A percentile compares a stretch with the other conserved stretches of the same genome.
These are phyloP conservation scores for Gryganskiella cystojenkinii DNA, from an alignment of 192 early-diverging fungal species.

Conservation along the genomic window DNA sequence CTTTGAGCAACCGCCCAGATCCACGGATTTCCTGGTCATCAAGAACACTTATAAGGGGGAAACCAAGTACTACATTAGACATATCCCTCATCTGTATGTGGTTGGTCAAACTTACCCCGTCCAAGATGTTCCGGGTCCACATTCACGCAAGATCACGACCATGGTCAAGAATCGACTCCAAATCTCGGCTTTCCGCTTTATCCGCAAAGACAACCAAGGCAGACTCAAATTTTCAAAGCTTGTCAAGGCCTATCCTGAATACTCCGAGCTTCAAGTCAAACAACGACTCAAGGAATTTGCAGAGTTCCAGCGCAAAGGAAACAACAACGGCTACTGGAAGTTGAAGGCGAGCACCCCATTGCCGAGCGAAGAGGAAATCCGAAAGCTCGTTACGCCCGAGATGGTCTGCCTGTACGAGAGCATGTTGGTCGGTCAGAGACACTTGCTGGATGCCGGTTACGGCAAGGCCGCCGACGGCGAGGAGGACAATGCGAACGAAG, in stretches of 20 bases:
- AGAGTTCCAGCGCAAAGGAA: conserved; percentile 88
- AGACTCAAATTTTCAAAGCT: conserved; percentile 83
- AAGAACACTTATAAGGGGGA: conserved; percentile 81
- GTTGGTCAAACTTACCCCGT: conserved; percentile 95
- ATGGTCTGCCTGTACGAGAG: conserved; percentile 96
- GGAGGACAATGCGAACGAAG: conserved; percentile 75
- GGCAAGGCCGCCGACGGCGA: conserved; percentile 65
- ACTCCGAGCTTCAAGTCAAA: conserved; percentile 86
- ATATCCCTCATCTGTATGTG: conserved; percentile 83
- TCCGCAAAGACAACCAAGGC: conserved; percentile 82
- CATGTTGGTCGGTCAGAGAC: conserved; percentile 92
- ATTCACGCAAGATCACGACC: conserved; percentile 91
- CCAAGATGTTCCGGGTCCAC: conserved; percentile 94
- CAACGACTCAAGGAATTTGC: conserved; percentile 97
- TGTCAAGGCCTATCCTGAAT: conserved; percentile 85
- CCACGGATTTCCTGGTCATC: conserved; percentile 90
- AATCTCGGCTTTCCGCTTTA: conserved; percentile 87
- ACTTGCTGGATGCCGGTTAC: conserved; percentile 92
- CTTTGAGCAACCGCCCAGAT: conserved; percentile 76
- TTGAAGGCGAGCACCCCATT: conserved; percentile 75
- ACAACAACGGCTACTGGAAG: conserved; percentile 93
- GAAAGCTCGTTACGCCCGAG: conserved; percentile 93
- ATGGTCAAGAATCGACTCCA: conserved; percentile 89
- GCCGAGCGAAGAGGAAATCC: conserved; percentile 89
- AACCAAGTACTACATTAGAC: conserved; percentile 87